Evolutionary conservation across 2,329 filamentous ascomycete genomes (phyloP), one percentile per base, ranked within the genome.

Genomic region (Teratosphaeria zuluensis): DNA sequence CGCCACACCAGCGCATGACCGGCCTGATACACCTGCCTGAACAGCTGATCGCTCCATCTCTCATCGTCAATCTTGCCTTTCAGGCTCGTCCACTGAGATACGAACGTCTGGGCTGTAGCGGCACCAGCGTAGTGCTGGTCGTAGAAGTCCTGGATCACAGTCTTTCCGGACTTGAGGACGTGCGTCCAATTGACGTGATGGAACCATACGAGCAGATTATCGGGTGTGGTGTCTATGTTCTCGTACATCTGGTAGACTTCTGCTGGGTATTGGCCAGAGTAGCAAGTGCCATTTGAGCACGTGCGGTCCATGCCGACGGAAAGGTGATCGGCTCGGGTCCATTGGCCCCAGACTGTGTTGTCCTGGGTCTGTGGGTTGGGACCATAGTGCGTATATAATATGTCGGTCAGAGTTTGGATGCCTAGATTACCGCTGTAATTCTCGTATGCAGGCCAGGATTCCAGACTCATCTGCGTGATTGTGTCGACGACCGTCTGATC

Each of bases 301-400:
- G 86, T 89, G 11, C 87, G 80, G 64, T 89, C 86, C 86, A 89
- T 89, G 0, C 87, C 86, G 57, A 89, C 82, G 4, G 76, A 76
- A 21, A 74, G 64, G 0, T 69, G 68, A 61, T 87, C 82, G 0
- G 86, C 86, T 3, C 86, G 81, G 0, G 86, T 88, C 85, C 86
- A 89, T 68, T 88, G 85, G 9, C 86, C 86, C 84, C 84, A 89
- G 2, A 80, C 80, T 63, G 88, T 89, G 64, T 78, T 77, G 62
- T 89, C 86, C 66, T 86, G 83, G 0, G 82, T 84, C 8, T 79
- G 81, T 1, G 86, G 85, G 59, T 84, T 87, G 0, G 87, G 85
- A 0, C 87, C 86, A 66, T 82, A 87, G 71, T 89, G 85, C 0
- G 80, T 82, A 60, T 83, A 82, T 0, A 87, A 73, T 57, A 88